Percentiles rank a stretch among this genome's conserved stretches.
Evolutionary conservation across 306 rosid genomes (phyloP).

Genomic region (Hylodesmum podocarpum): DNA sequence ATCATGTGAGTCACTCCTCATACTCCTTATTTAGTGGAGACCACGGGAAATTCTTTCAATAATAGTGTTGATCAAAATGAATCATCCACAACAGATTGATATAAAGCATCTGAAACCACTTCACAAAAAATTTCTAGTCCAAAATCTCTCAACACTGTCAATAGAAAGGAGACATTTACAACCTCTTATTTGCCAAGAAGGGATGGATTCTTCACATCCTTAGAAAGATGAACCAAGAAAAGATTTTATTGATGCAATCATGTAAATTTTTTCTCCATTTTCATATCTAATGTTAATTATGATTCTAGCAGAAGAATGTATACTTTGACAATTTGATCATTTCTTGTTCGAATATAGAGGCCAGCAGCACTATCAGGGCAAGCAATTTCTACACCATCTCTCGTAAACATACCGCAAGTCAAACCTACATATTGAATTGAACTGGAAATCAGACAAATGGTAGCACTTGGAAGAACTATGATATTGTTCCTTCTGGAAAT

Average conservation of each 20-base stretch:
- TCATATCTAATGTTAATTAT: conserved; percentile 13
- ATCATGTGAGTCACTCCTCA: not conserved
- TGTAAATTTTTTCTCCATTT: not conserved
- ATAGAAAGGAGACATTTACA: conserved; percentile 10
- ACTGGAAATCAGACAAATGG: conserved; percentile 32
- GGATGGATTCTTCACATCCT: not conserved
- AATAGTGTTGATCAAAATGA: not conserved
- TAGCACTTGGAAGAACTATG: conserved; percentile 10
- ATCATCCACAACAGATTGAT: not conserved
- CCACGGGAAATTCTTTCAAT: not conserved
- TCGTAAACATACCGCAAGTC: conserved; percentile 66
- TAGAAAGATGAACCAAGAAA: conserved; percentile 19
- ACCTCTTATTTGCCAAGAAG: not conserved
- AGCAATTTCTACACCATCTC: conserved; percentile 76
- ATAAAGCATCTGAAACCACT: conserved; percentile 1
- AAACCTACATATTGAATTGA: conserved; percentile 65
- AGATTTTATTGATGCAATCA: conserved; percentile 12
- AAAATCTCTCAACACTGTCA: not conserved
- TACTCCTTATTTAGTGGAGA: not conserved
- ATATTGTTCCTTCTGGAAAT: not conserved
- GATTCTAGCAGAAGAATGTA: conserved; percentile 27
- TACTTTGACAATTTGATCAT: conserved; percentile 85
- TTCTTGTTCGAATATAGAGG: conserved; percentile 78
- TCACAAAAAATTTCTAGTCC: not conserved
- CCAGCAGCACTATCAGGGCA: conserved; percentile 90